Evolutionary conservation across 2,329 filamentous ascomycete species (phyloP), one percentile per base, ranked within the genome.

Genomic region (Arthrocladium fulminans): DNA sequence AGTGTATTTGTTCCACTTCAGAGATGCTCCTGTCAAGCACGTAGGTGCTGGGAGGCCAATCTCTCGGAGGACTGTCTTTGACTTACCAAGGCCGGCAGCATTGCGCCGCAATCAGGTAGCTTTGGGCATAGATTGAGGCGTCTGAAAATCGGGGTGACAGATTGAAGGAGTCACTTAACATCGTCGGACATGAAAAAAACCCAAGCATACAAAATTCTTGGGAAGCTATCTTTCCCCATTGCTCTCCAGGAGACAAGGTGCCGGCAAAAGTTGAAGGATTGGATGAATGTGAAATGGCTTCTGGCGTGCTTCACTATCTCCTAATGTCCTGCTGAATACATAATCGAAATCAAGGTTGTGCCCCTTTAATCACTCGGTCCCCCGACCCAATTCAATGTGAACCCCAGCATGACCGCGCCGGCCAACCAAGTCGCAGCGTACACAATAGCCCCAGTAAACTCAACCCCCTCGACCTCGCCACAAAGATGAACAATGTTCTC

Each of bases 371-470:
- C 55, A 45, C 55, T 58, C 10, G 58, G 57, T 22, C 73, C 66
- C 10, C 69, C 73, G 12, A 76, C 67, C 71, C 72, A 76, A 9
- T 63, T 66, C 70, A 63, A 76, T 65, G 62, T 77, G 62, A 56
- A 73, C 65, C 83, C 84, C 2, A 79, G 76, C 47, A 82, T 61
- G 10, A 75, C 62, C 2, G 79, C 76, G 5, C 83, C 84, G 19
- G 74, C 59, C n/a, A 77, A 78, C 88, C 88, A 96, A 29, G 90
- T 72, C 19, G 71, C 71, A 1, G 85, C 81, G 73, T 88, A 97
- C 0, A 76, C 78, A 2, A 73, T 68, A 1, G 88, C 86, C 9
- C 89, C 90, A 1, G 71, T 58, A 3, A 77, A 54, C 59, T 89
- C 84, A 9, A 87, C 79, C 3, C 86, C 84, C 38, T 79, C 72